Conservation (phyloP, 805 yeast species). For the Saccharomycopsis sp. region DNA sequence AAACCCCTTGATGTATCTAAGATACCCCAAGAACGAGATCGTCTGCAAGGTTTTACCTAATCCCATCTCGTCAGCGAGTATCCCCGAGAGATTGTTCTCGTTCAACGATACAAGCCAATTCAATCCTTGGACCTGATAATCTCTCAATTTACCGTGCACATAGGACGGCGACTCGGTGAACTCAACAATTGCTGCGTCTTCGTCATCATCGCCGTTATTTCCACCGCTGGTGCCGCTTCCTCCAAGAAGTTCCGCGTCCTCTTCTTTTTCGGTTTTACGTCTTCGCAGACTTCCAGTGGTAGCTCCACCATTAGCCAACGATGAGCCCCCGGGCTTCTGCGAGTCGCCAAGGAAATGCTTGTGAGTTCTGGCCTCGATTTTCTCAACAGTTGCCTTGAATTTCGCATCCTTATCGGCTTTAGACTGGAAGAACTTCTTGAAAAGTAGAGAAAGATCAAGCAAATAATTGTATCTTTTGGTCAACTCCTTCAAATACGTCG, state of each 20-base stretch:
- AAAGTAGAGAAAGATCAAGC: slow-evolving; percentile 74
- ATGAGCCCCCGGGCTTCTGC: background rate
- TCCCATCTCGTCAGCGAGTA: slow-evolving; percentile 84
- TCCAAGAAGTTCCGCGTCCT: slow-evolving; percentile 62
- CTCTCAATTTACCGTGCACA: slow-evolving; percentile 56
- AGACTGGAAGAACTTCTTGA: slow-evolving; percentile 78
- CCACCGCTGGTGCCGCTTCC: slow-evolving; percentile 25
- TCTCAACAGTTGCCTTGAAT: slow-evolving; percentile 53
- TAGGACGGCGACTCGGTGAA: slow-evolving; percentile 82
- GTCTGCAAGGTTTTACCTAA: slow-evolving; percentile 78
- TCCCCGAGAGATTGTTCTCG: slow-evolving; percentile 65
- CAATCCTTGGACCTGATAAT: slow-evolving; percentile 74
- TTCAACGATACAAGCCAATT: slow-evolving; percentile 70
- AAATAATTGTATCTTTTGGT: slow-evolving; percentile 72
- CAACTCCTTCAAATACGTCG: background rate
- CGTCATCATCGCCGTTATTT: slow-evolving; percentile 22
- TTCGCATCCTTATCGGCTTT: slow-evolving; percentile 73
- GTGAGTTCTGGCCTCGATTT: slow-evolving; percentile 44
- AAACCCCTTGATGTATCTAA: slow-evolving; percentile 52
- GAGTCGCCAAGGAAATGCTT: slow-evolving; percentile 26
- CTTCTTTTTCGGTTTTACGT: slow-evolving; percentile 71
- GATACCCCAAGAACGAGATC: slow-evolving; percentile 66
- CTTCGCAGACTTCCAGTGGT: slow-evolving; percentile 38
- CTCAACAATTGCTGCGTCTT: slow-evolving; percentile 42
- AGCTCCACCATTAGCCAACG: background rate